A percentile compares a stretch with the other conserved stretches of the same genome.
Evolutionary conservation across 2,329 filamentous ascomycete species (phyloP).

Genomic region (Microcyclospora tardicrescens): DNA sequence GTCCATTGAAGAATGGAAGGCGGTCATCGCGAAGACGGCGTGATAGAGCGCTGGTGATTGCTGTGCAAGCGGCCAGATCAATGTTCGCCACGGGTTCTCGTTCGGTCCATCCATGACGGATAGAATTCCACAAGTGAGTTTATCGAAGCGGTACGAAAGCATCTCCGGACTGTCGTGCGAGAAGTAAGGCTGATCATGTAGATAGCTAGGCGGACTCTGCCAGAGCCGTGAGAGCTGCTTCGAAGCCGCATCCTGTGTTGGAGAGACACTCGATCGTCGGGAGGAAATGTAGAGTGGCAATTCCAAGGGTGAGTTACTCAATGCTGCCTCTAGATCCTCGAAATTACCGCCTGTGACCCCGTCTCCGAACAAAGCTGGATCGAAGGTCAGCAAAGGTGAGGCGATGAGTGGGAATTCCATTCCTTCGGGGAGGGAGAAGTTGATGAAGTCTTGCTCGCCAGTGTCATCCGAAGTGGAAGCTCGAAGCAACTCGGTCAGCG

Average conservation of each 20-base stretch:
- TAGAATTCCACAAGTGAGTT: slow-evolving; percentile 55
- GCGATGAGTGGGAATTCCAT: slow-evolving; percentile 11
- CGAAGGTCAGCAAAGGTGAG: slow-evolving; percentile 6
- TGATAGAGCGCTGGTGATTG: slow-evolving; percentile 54
- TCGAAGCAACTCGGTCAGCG: slow-evolving; percentile 17
- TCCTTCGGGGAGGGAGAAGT: slow-evolving; percentile 17
- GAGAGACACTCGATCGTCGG: too few species aligned
- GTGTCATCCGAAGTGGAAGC: slow-evolving; percentile 8
- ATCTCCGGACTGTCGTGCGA: slow-evolving; percentile 40
- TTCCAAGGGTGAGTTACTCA: too few species aligned
- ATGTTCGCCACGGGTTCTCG: slow-evolving; percentile 59
- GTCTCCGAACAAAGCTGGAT: slow-evolving; percentile 8
- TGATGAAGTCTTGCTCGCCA: slow-evolving; percentile 12
- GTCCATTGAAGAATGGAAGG: slow-evolving; percentile 52
- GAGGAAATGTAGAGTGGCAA: too few species aligned
- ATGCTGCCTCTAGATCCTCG: slow-evolving; percentile 4
- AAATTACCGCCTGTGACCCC: slow-evolving; percentile 6
- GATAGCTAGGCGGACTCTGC: slow-evolving; percentile 9
- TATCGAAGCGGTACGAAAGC: slow-evolving; percentile 50
- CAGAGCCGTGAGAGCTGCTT: slow-evolving; percentile 1
- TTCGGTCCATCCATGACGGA: slow-evolving; percentile 56
- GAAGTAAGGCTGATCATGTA: slow-evolving; percentile 19
- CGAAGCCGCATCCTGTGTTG: too few species aligned
- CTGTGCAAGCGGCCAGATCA: slow-evolving; percentile 55
- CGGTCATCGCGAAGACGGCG: slow-evolving; percentile 55